phyloP scores from a whole-genome alignment of 768 basidiomycete genomes.

The Boletus sp. region DNA sequence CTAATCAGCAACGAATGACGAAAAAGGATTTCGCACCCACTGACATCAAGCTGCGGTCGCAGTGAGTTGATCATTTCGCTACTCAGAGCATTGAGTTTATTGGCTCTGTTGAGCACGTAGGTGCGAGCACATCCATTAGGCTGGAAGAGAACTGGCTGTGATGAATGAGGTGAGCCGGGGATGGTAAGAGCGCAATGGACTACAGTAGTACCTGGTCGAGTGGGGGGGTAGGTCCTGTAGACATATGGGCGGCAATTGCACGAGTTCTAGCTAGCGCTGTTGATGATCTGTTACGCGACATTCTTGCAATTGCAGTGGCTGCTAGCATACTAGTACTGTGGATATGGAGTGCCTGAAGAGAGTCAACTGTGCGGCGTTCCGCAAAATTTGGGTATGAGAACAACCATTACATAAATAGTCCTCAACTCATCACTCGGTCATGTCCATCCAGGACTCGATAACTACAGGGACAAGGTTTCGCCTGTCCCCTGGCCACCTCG shows the following conservation, averaged over 20 bases:
- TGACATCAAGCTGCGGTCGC: slow-evolving; percentile 71
- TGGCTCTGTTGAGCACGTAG: slow-evolving; percentile 76
- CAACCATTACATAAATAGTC: slow-evolving; percentile 14
- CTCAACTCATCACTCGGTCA: background rate
- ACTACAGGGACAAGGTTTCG: slow-evolving; percentile 54
- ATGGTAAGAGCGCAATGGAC: background rate
- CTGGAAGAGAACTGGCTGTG: slow-evolving; percentile 61
- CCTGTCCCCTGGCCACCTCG: slow-evolving; percentile 47
- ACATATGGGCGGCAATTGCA: slow-evolving; percentile 36
- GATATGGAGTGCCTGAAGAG: background rate
- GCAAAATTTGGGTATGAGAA: slow-evolving; percentile 11
- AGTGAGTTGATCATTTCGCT: slow-evolving; percentile 72
- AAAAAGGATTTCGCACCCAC: slow-evolving; percentile 12
- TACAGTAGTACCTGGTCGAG: slow-evolving; percentile 29
- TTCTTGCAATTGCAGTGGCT: slow-evolving; percentile 23
- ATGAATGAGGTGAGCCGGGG: slow-evolving; percentile 19
- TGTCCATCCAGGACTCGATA: slow-evolving; percentile 17
- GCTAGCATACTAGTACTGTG: slow-evolving; percentile 31
- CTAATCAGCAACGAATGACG: slow-evolving; percentile 6
- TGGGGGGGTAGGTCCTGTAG: slow-evolving; percentile 17
- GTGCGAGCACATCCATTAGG: slow-evolving; percentile 59
- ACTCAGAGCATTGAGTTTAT: slow-evolving; percentile 80
- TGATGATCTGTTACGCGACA: slow-evolving; percentile 26
- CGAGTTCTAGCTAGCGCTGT: slow-evolving; percentile 30
- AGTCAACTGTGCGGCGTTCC: background rate